These are phyloP conservation scores for Solanum pinnatisectum DNA, from an alignment of 257 asterid species.

Conservation along the genomic window DNA sequence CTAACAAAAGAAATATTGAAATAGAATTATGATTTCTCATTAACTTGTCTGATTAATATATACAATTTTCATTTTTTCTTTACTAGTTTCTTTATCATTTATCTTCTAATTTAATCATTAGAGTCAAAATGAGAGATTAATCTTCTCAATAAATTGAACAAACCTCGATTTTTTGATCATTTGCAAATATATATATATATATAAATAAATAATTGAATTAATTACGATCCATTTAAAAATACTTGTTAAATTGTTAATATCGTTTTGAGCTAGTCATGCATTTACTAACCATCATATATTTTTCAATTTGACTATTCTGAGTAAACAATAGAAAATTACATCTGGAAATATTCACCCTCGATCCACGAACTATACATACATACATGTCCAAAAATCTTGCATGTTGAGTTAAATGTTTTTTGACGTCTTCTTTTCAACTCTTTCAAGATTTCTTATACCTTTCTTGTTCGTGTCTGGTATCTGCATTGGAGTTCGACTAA, in stretches of 20 bases:
- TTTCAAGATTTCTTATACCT: not conserved
- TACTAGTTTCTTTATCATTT: no score
- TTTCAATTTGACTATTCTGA: not conserved
- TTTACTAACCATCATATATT: not conserved
- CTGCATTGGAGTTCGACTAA: not conserved
- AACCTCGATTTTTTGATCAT: not conserved
- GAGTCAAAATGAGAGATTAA: not conserved
- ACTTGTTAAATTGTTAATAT: no score
- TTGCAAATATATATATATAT: not conserved
- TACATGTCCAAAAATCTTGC: not conserved
- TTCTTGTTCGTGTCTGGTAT: not conserved
- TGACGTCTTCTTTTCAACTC: not conserved
- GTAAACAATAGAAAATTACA: not conserved
- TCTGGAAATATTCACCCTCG: not conserved
- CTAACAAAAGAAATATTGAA: not conserved
- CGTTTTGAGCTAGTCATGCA: not conserved
- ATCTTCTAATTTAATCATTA: not conserved
- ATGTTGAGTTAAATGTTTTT: not conserved
- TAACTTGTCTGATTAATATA: not conserved
- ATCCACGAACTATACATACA: not conserved
- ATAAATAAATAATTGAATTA: no score
- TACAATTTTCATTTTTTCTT: not conserved
- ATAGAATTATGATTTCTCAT: not conserved
- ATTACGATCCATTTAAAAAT: not conserved
- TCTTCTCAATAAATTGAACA: not conserved